These are phyloP conservation scores for Boletus huronensis DNA, from an alignment of 768 basidiomycete species.

Conservation along the genomic window DNA sequence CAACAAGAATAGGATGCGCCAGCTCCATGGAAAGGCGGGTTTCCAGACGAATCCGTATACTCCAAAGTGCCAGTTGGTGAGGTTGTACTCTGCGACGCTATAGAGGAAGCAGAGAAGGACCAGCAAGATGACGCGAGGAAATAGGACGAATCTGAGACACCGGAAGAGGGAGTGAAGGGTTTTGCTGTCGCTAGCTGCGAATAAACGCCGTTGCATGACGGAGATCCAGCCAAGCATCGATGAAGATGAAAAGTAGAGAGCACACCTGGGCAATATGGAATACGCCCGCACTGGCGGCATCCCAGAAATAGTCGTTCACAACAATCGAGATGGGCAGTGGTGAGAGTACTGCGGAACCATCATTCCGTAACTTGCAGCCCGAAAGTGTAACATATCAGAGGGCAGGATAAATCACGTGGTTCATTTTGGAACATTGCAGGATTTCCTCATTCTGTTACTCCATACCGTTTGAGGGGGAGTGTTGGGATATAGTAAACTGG, in stretches of 20 bases:
- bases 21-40: conserved; percentile 17
- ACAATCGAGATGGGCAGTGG: too few relatives aligned
- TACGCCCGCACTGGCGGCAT: background rate
- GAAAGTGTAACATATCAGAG: too few relatives aligned
- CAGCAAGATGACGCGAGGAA: background rate
- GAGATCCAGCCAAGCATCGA: background rate
- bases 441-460: too few relatives aligned
- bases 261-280: background rate
- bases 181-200: background rate
- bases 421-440: too few relatives aligned
- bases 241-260: background rate
- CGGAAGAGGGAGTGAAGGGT: background rate
- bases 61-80: conserved; percentile 8
- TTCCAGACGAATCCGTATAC: conserved; percentile 9
- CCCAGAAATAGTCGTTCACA: too few relatives aligned
- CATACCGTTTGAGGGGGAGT: too few relatives aligned
- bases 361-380: too few relatives aligned
- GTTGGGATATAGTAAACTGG: too few relatives aligned
- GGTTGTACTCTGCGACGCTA: conserved; percentile 6
- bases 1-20: conserved; percentile 15
- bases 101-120: conserved; percentile 5
- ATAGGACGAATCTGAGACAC: background rate
- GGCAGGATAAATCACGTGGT: too few relatives aligned
- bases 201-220: background rate
- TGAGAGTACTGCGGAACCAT: too few relatives aligned